These are phyloP conservation scores for Luvunga scandens DNA, from an alignment of 345 rosid genomes.

Conservation along the genomic window DNA sequence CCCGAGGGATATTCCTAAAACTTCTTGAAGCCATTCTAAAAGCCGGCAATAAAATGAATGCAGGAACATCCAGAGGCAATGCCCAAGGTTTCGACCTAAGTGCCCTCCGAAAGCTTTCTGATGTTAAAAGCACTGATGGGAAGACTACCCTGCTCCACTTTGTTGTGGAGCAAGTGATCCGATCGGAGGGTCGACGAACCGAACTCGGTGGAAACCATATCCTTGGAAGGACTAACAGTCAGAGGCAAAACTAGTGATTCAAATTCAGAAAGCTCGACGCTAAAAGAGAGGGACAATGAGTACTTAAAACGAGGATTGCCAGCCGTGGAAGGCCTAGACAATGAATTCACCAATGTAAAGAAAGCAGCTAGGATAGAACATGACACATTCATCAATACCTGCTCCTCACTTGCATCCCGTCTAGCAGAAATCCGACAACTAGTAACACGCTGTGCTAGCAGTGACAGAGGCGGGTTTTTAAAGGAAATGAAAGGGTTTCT, in stretches of 20 bases:
- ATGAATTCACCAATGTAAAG: conserved; percentile 58
- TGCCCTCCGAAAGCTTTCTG: conserved; percentile 62
- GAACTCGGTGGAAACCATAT: conserved; percentile 21
- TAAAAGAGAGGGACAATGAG: conserved; percentile 44
- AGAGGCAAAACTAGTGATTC: background rate
- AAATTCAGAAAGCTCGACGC: conserved; percentile 19
- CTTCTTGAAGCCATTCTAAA: conserved; percentile 84
- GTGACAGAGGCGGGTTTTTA: conserved; percentile 39
- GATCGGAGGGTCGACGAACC: conserved; percentile 57
- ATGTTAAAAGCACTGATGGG: conserved; percentile 74
- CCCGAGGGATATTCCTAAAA: conserved; percentile 66
- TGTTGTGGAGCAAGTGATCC: conserved; percentile 71
- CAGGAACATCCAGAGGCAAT: conserved; percentile 85
- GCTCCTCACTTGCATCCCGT: conserved; percentile 42
- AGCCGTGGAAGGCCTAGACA: conserved; percentile 39
- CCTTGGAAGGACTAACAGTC: conserved; percentile 20
- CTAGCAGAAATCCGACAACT: conserved; percentile 45
- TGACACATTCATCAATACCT: conserved; percentile 41
- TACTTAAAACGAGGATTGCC: conserved; percentile 52
- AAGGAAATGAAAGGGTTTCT: conserved; percentile 66
- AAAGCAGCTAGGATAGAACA: conserved; percentile 58
- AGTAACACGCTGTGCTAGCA: conserved; percentile 22
- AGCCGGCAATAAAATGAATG: conserved; percentile 85
- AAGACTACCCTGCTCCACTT: conserved; percentile 80
- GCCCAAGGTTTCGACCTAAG: conserved; percentile 75